These are phyloP conservation scores for Starmerella asiatica DNA, from an alignment of 805 yeast species.

Conservation along the genomic window DNA sequence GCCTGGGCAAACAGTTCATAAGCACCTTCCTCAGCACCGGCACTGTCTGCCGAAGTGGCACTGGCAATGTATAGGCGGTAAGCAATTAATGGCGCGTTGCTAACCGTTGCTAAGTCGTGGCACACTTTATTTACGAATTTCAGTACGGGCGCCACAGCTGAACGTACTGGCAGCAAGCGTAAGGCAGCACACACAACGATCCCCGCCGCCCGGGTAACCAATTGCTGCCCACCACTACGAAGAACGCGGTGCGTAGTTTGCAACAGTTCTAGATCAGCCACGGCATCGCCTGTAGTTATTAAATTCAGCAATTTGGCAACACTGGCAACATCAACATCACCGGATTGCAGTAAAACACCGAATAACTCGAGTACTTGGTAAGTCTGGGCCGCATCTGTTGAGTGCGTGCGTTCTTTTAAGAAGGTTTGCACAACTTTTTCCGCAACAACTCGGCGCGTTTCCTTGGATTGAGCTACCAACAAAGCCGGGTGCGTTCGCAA, in stretches of 20 bases:
- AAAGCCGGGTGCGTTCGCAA: slow-evolving; percentile 40
- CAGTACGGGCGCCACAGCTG: slow-evolving; percentile 28
- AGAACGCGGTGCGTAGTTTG: slow-evolving; percentile 37
- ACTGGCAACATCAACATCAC: slow-evolving; percentile 23
- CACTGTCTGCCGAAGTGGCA: slow-evolving; percentile 70
- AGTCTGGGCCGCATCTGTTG: slow-evolving; percentile 33
- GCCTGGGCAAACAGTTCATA: slow-evolving; percentile 85
- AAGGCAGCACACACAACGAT: slow-evolving; percentile 53
- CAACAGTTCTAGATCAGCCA: slow-evolving; percentile 34
- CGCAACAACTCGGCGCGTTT: slow-evolving; percentile 45
- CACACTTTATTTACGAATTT: slow-evolving; percentile 58
- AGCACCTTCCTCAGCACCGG: slow-evolving; percentile 53
- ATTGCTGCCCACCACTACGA: slow-evolving; percentile 37
- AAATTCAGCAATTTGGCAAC: slow-evolving; percentile 60
- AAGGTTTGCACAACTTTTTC: slow-evolving; percentile 48
- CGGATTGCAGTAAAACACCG: slow-evolving; percentile 37
- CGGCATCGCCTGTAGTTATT: slow-evolving; percentile 36
- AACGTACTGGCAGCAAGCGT: slow-evolving; percentile 27
- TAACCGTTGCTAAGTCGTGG: slow-evolving; percentile 39
- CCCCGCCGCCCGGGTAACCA: slow-evolving; percentile 58
- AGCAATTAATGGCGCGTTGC: slow-evolving; percentile 25
- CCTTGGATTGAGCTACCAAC: slow-evolving; percentile 38
- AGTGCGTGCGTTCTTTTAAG: slow-evolving; percentile 22
- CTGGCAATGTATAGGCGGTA: slow-evolving; percentile 41
- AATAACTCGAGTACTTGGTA: slow-evolving; percentile 48